Base-by-base conservation (phyloP, 352 stramenopile species). In the Pythium dissotocum region DNA sequence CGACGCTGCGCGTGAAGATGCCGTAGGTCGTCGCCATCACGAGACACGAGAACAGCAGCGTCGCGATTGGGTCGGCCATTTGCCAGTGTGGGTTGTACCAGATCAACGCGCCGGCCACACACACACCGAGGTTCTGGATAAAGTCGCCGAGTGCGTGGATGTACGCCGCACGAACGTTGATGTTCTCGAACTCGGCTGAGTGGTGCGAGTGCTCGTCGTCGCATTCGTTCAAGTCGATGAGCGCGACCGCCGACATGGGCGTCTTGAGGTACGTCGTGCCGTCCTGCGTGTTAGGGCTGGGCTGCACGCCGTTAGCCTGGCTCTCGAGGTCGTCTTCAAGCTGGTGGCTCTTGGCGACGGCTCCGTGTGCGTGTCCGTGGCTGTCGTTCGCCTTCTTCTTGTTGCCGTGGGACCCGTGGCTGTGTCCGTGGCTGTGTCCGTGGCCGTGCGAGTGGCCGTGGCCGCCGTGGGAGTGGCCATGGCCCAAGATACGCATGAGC, bases 61-160 rank as follows among this genome's bases (percentile, higher is more conserved):
- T 99, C 38, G 90, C 96, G 62, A 99, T 97, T 16, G 97, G 97
- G 76, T 99, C 98, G 0, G 95, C 87, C 52, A 99, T 84, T 70
- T 98, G 83, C 95, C 96, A 99, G 48, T 82, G 73, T 9, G 96
- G 96, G 57, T 98, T 97, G 72, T 90, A 97, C 96, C 96, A 99
- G 77, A 99, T 99, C 36, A 99, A 68, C 18, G 92, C 78, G 13
- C 96, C 97, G 6, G 97, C 97, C 49, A 99, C 75, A 58, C 98
- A 94, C 7, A 99, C 97, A n/a, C 95, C 95, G 14, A 99, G 73
- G 63, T 88, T 98, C 82, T 99, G 97, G 36, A 98, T 80, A 55
- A 99, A 93, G 78, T 99, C 98, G 4, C 94, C 97, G 9, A 99
- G 77, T 2, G 98, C 97, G 77, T 99, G 97, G 63, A 99, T 90